Conservation (phyloP, 108 stramenopile species). For the Stephanodiscus triporus region DNA sequence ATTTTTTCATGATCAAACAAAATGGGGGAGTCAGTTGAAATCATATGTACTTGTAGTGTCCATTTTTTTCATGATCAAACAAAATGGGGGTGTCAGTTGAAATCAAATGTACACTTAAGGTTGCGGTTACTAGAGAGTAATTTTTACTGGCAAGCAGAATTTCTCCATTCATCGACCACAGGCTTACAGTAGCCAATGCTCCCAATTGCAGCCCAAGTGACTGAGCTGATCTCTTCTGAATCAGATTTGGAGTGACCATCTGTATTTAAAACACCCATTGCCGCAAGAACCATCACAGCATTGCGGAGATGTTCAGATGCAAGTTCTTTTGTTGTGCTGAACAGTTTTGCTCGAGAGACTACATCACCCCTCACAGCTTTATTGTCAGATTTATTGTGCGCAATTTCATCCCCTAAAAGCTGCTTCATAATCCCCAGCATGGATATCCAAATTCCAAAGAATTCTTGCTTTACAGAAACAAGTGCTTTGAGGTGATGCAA, state of each 20-base stretch:
- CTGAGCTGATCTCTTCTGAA: conserved; percentile 48
- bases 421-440: conserved; percentile 66
- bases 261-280: conserved; percentile 49
- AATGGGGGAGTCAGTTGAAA: background rate
- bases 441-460: conserved; percentile 66
- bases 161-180: conserved; percentile 70
- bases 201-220: conserved; percentile 70
- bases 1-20: background rate
- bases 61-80: background rate
- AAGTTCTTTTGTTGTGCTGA: conserved; percentile 61
- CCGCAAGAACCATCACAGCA: conserved; percentile 71
- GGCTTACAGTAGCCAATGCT: conserved; percentile 59
- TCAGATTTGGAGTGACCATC: conserved; percentile 27
- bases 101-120: background rate
- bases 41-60: background rate
- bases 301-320: conserved; percentile 82
- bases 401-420: conserved; percentile 53
- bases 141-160: conserved; percentile 35
- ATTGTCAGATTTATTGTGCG: conserved; percentile 12
- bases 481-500: conserved; percentile 72
- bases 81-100: background rate
- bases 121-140: too few species aligned
- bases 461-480: conserved; percentile 44
- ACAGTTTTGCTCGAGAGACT: conserved; percentile 28
- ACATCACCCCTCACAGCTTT: conserved; percentile 10